These are phyloP conservation scores for Barnettozyma wickerhamii DNA, from an alignment of 805 yeast genomes.

Conservation along the genomic window DNA sequence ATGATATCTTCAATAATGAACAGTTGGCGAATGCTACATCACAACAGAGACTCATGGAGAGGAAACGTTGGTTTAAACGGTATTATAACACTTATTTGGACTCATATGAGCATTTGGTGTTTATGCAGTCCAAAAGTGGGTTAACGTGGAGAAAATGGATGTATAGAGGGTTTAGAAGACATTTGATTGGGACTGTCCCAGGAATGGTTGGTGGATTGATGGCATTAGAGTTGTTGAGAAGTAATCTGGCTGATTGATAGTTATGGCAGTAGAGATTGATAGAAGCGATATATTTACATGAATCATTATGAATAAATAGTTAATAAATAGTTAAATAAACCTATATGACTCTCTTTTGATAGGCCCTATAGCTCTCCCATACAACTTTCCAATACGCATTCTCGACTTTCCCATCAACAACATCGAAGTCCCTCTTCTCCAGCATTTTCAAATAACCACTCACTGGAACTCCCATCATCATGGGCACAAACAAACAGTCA, in stretches of 20 bases:
- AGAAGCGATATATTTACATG: not conserved
- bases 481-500: constrained; percentile 63
- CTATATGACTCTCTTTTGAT: constrained; percentile 19
- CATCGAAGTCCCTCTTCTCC: constrained; percentile 62
- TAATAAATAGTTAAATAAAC: not conserved
- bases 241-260: constrained; percentile 22
- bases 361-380: constrained; percentile 24
- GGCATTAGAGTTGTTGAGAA: constrained; percentile 78
- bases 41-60: constrained; percentile 2
- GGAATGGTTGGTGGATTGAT: constrained; percentile 84
- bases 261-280: not conserved
- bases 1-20: constrained; percentile 50
- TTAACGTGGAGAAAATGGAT: constrained; percentile 59
- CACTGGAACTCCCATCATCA: constrained; percentile 64
- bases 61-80: constrained; percentile 28
- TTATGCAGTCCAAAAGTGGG: constrained; percentile 50
- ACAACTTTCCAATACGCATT: constrained; percentile 25
- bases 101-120: constrained; percentile 58
- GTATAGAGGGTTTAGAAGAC: constrained; percentile 73
- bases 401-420: constrained; percentile 30
- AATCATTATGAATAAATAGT: constrained; percentile 2
- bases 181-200: constrained; percentile 75
- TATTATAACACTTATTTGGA: constrained; percentile 76
- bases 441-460: constrained; percentile 55
- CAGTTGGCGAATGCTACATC: constrained; percentile 23